These are phyloP conservation scores for Solanum chilense DNA, from an alignment of 257 asterid species.

Conservation along the genomic window DNA sequence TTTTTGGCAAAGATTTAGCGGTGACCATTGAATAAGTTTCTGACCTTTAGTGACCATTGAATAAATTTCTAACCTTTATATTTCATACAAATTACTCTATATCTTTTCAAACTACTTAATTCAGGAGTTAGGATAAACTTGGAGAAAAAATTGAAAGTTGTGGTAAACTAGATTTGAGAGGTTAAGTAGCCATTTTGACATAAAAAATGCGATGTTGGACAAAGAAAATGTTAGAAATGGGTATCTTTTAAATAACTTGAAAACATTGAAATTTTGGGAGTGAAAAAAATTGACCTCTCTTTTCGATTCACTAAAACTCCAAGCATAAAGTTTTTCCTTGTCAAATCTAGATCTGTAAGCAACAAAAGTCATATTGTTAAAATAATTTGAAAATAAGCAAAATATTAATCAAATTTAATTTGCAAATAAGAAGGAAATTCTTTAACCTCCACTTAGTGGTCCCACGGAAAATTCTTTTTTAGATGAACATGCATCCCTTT, in stretches of 20 bases:
- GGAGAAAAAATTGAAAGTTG: background rate
- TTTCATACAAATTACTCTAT: background rate
- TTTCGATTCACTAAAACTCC: background rate
- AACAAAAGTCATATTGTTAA: background rate
- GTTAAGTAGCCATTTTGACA: background rate
- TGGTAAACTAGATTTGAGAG: background rate
- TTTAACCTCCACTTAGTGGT: background rate
- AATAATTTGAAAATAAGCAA: background rate
- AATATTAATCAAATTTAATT: background rate
- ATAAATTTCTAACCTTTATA: too few species aligned
- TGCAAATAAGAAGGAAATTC: background rate
- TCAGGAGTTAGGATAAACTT: background rate
- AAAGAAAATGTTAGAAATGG: background rate
- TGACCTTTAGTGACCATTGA: too few species aligned
- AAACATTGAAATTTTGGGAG: background rate
- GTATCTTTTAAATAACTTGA: background rate
- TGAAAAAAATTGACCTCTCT: background rate
- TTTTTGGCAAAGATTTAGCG: background rate
- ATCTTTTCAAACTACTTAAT: background rate
- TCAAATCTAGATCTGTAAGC: background rate
- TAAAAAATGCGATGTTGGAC: background rate
- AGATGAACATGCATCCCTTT: background rate
- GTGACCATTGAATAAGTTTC: too few species aligned
- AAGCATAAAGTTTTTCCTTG: background rate
- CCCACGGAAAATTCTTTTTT: background rate